Evolutionary conservation across 805 yeast genomes (phyloP), one percentile per base, ranked within the genome.

Genomic region (Pichia deserticola): DNA sequence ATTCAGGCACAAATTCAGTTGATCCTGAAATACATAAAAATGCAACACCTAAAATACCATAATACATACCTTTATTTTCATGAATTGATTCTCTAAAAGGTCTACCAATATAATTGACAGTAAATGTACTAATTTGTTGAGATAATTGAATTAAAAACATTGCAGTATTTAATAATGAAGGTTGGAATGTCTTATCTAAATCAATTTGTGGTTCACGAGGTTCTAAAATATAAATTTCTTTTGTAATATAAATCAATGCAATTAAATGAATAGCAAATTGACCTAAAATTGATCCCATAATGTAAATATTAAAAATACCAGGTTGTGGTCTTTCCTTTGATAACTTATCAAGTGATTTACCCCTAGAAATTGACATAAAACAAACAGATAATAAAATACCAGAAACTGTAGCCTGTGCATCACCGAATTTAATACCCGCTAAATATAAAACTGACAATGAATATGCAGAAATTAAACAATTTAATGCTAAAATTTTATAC

Each of bases 391-490:
- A 75, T 60, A 93, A 76, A 55, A 93, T 66, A 53, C 99, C 99
- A n/a, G 96, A 87, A 47, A 86, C 84, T 20, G 98, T 92, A n/a
- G 95, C 89, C 74, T 93, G 99, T 34, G 89, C 95, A 69, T 93
- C 99, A 60, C 99, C 97, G 67, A 92, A 89, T 70, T 93, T 93
- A 62, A 93, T 95, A 70, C 99, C 99, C 12, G 98, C 97, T 60
- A 93, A 75, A 68, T 87, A 93, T 64, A 93, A 79, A 38, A 93
- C 97, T 40, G 96, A 87, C 61, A 92, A 75, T 2, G 98, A 89
- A 67, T 93, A 93, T 34, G 99, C 99, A 57, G 95, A 84, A 69
- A 93, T 89, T 74, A 93, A 76, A 79, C 98, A 93, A 69, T 93
- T 93, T 72, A 93, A 77, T 0, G 99, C 99, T 65, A 93, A 74